Base-by-base conservation (phyloP, 2,329 filamentous ascomycete species). In the Beauveria sp. region DNA sequence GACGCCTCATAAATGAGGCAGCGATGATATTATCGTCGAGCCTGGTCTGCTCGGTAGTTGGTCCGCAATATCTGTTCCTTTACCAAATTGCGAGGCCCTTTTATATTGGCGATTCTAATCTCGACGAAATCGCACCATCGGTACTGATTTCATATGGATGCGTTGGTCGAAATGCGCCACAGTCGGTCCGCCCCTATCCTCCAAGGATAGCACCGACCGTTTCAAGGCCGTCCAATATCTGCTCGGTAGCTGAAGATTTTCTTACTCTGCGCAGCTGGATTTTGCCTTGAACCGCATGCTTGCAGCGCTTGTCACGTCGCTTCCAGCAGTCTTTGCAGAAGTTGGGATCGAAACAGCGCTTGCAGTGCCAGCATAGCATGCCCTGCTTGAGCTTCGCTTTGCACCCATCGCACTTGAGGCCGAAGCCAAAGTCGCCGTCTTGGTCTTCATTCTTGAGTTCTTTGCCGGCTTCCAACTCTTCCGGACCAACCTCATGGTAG, bases 371-470 rank as follows among this genome's bases (percentile, higher is more conserved):
- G 55, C 57, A 60, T 16, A 65, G 43, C 52, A 62, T 44, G 8
- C 60, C 65, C 16, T 53, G 28, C 46, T 63, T 63, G 16, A 67
- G 63, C 14, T 63, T 61, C 9, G 22, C 44, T 56, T 61, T 69
- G 68, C 79, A 81, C 14, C 76, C 77, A 22, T 75, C 71, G 66
- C 79, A 81, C 57, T 75, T 73, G 62, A 78, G 77, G 64, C 79
- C 56, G 10, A 55, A 55, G 24, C 55, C 50, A 56, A 62, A 55
- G 43, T 62, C 44, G 22, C 51, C 56, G 22, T 55, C 51, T 28
- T 55, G 55, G 46, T 52, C 34, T 26, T 62, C 46, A 34, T 56
- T 57, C 18, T 59, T 54, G 30, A 62, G 61, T 2, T 59, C 26
- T 30, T 53, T 26, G 43, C 55, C 44, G 8, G 61, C 34, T 28